phyloP scores from a whole-genome alignment of 2,329 filamentous ascomycete species.

The Alternaria arbusti region DNA sequence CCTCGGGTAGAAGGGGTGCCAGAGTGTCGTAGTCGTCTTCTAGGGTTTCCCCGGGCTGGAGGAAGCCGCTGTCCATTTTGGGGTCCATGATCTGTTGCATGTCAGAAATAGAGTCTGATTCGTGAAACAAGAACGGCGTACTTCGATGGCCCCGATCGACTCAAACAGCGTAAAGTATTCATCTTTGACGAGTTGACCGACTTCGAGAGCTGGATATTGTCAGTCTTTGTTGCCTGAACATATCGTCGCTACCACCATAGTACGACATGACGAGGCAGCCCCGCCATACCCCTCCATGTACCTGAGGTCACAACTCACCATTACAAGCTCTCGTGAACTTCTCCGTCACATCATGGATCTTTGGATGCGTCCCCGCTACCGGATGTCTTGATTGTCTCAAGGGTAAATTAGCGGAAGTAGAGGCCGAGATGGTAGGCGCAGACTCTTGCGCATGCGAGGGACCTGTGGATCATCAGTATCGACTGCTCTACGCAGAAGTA shows the following conservation, averaged over 20 bases:
- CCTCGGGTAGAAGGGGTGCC: slow-evolving; percentile 70
- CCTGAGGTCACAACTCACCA: slow-evolving; percentile 47
- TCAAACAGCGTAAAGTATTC: slow-evolving; percentile 93
- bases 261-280: slow-evolving; percentile 12
- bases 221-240: slow-evolving; percentile 8
- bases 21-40: slow-evolving; percentile 82
- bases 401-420: slow-evolving; percentile 31
- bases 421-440: slow-evolving; percentile 19
- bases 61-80: slow-evolving; percentile 96
- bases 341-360: slow-evolving; percentile 61
- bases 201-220: slow-evolving; percentile 66
- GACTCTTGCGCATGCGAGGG: slow-evolving; percentile 23
- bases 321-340: slow-evolving; percentile 60
- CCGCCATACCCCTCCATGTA: slow-evolving; percentile 21
- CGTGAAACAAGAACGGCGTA: slow-evolving; percentile 35
- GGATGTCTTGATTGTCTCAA: slow-evolving; percentile 38
- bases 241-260: neutral
- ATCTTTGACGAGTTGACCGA: slow-evolving; percentile 92
- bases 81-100: slow-evolving; percentile 87
- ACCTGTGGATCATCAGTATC: slow-evolving; percentile 28
- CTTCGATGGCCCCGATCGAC: slow-evolving; percentile 84
- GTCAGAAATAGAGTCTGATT: no score
- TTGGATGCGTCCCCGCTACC: slow-evolving; percentile 37
- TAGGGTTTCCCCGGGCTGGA: slow-evolving; percentile 78
- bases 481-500: neutral